phyloP scores from a whole-genome alignment of 371 early-diverging fungal genomes.

The Zancudomyces culisetae region DNA sequence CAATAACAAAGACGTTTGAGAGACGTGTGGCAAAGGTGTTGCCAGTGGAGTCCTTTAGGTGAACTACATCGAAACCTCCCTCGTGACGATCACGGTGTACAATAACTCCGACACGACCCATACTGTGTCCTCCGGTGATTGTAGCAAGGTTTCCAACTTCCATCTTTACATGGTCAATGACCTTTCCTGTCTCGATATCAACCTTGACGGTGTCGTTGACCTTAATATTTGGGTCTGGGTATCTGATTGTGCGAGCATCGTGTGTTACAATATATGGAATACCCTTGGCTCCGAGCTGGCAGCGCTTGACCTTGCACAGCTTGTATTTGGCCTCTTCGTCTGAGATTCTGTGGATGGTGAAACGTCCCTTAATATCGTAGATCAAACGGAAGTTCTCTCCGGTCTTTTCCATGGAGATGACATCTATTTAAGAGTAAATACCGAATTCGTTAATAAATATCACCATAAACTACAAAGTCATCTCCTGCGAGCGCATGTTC shows the following conservation, averaged over 20 bases:
- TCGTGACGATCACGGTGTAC: conserved; percentile 92
- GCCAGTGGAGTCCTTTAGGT: conserved; percentile 79
- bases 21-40: conserved; percentile 79
- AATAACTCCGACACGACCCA: conserved; percentile 98
- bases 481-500: too few species aligned
- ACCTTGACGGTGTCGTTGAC: conserved; percentile 98
- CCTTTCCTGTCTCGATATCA: conserved; percentile 85
- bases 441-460: background rate
- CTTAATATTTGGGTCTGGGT: conserved; percentile 97
- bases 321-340: conserved; percentile 96
- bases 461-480: too few species aligned
- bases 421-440: conserved; percentile 34
- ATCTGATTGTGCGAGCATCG: conserved; percentile 99
- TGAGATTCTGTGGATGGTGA: conserved; percentile 97
- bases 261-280: conserved; percentile 96
- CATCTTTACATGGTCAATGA: conserved; percentile 87
- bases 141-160: conserved; percentile 90
- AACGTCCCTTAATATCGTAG: conserved; percentile 98
- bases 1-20: conserved; percentile 87
- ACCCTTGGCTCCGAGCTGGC: conserved; percentile 83
- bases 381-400: conserved; percentile 98
- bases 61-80: conserved; percentile 93
- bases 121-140: conserved; percentile 97
- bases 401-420: conserved; percentile 96
- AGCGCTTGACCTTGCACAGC: conserved; percentile 94